Evolutionary conservation across 306 rosid genomes (phyloP), one percentile per base, ranked within the genome.

Genomic region (Hippophae tibetana): DNA sequence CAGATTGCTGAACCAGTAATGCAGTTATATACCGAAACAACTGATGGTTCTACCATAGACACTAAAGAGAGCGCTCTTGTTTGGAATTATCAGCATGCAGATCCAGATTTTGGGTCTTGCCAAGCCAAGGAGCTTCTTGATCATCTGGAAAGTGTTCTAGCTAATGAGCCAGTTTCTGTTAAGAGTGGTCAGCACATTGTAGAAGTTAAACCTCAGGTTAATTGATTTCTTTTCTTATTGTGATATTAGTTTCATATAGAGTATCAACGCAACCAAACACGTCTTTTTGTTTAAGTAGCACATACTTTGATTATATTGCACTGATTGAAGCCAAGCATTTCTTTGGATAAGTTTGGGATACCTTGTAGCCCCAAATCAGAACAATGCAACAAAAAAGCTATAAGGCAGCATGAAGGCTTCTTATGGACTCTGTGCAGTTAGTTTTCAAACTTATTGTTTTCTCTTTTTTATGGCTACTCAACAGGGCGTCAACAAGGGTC

Each of bases 161-260:
- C 93, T 13, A 89, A 89, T 64, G 97, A 86, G 73, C 97, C 97
- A 3, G 97, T 89, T 52, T 69, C 93, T 8, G 95, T 89, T 68
- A 89, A 86, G 71, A 89, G 97, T 58, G 87, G 93, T 48, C 89
- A 66, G 66, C 79, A 71, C 64, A 76, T 84, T 60, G 97, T 89
- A 5, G 97, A 89, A 81, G 97, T 89, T 47, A 89, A 89, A 80
- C 97, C 97, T 63, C 97, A 89, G 97, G 97, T 86, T 56, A 53
- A 76, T 58, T 59, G 18, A 25, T n/a, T 52, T 25, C 8, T 54
- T 52, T 44, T 57, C 8, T 42, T 53, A 27, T 64, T 7, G n/a
- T 23, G 7, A 12, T 61, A 54, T 61, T 54, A 9, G 12, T 56
- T 18, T 38, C 40, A 18, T 25, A 50, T 13, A 7, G 9, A 40